Evolutionary conservation across 2,329 filamentous ascomycete species (phyloP).

Genomic region (Verticillium albo-atrum): DNA sequence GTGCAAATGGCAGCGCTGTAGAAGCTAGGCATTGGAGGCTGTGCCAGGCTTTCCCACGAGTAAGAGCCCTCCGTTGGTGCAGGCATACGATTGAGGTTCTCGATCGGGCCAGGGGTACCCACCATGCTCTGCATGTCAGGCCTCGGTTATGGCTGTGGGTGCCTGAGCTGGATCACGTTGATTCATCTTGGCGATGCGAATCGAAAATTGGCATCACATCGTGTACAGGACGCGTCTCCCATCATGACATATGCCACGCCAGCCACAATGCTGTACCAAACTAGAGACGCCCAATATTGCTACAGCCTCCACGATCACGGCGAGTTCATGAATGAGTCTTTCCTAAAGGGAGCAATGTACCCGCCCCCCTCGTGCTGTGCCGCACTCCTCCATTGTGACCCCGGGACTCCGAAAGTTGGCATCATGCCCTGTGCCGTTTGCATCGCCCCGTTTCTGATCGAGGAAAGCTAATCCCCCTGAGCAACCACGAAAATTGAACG

Average conservation of each 20-base stretch:
- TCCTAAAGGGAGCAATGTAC: not conserved
- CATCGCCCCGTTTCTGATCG: not conserved
- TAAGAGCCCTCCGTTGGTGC: not conserved
- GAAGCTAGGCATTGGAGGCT: not conserved
- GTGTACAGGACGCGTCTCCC: not conserved
- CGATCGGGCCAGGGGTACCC: not conserved
- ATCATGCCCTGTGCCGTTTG: not conserved
- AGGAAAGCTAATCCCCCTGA: not conserved
- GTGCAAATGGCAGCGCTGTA: too few species aligned
- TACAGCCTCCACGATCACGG: too few species aligned
- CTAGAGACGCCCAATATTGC: too few species aligned
- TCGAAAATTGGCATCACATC: not conserved
- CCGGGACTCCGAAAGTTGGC: not conserved
- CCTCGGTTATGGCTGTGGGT: not conserved
- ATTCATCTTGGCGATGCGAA: not conserved
- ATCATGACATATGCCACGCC: not conserved
- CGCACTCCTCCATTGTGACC: not conserved
- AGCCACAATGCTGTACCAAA: not conserved
- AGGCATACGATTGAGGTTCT: not conserved
- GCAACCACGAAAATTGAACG: too few species aligned
- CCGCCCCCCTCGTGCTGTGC: not conserved
- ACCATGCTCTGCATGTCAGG: not conserved
- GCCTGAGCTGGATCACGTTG: not conserved
- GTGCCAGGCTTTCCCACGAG: not conserved
- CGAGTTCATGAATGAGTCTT: too few species aligned